phyloP scores from a whole-genome alignment of 192 early-diverging fungal species.

The Pilobolus umbonatus region DNA sequence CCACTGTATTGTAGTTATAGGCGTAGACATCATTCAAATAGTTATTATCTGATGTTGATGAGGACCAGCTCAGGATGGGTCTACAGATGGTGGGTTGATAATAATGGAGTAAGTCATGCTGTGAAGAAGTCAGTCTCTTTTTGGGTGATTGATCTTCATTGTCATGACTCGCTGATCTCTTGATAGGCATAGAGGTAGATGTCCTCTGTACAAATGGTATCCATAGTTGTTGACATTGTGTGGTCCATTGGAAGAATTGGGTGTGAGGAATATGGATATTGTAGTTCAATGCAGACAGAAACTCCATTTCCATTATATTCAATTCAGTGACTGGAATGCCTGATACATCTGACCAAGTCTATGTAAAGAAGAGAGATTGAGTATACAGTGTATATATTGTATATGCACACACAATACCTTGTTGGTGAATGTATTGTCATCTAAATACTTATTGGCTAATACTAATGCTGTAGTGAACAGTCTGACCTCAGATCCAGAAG shows the following conservation, averaged over 20 bases:
- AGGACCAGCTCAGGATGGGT: constrained; percentile 28
- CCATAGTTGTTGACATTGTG: constrained; percentile 26
- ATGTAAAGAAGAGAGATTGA: constrained; percentile 18
- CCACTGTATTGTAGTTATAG: too few relatives aligned
- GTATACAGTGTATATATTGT: neutral
- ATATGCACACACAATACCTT: constrained; percentile 28
- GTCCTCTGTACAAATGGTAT: neutral
- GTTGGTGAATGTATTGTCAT: constrained; percentile 90
- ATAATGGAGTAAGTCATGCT: neutral
- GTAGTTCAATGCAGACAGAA: constrained; percentile 70
- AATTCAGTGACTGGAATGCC: constrained; percentile 74
- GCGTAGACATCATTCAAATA: too few relatives aligned
- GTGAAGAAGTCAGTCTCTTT: constrained; percentile 2
- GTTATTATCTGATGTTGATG: constrained; percentile 19
- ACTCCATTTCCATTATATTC: constrained; percentile 86
- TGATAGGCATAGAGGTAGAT: constrained; percentile 6
- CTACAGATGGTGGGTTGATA: constrained; percentile 5
- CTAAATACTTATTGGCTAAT: constrained; percentile 80
- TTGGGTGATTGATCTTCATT: neutral
- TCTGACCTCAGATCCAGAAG: constrained; percentile 72
- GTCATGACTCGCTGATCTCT: constrained; percentile 7
- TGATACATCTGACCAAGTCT: constrained; percentile 78
- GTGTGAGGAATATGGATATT: constrained; percentile 62
- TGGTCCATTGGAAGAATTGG: constrained; percentile 68
- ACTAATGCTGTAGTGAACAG: constrained; percentile 83